Evolutionary conservation across 345 rosid species (phyloP).

Genomic region (Salix viminalis): DNA sequence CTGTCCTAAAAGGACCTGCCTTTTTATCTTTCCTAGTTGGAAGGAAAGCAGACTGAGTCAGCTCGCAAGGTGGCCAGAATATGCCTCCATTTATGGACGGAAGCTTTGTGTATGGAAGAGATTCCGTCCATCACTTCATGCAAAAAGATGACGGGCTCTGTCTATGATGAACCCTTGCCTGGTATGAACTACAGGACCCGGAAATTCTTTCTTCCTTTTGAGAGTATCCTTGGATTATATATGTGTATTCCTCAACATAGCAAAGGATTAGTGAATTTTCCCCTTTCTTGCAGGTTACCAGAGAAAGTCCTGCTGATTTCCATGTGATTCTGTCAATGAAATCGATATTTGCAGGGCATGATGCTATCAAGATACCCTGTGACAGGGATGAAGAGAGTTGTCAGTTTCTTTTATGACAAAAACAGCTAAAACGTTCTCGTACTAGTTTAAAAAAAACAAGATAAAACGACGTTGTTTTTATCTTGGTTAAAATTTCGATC

Average conservation of each 20-base stretch:
- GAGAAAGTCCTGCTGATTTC: background rate
- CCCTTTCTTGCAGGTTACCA: background rate
- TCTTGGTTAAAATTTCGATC: too few species aligned
- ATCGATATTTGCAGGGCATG: background rate
- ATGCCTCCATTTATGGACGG: background rate
- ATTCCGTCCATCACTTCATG: background rate
- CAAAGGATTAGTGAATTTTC: too few species aligned
- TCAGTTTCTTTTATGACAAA: too few species aligned
- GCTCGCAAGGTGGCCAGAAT: constrained; percentile 6
- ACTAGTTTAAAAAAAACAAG: too few species aligned
- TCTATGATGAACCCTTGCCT: background rate
- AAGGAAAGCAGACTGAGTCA: background rate
- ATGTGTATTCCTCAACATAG: too few species aligned
- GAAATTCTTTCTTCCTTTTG: background rate
- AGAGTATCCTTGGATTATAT: background rate
- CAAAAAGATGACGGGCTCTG: background rate
- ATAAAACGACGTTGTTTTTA: too few species aligned
- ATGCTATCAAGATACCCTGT: background rate
- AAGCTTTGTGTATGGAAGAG: background rate
- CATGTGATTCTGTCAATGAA: background rate
- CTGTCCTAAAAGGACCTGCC: background rate
- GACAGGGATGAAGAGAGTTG: too few species aligned
- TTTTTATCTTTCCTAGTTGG: background rate
- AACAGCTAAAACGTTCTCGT: too few species aligned
- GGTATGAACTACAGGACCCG: background rate